Base-by-base conservation (phyloP, 2,329 filamentous ascomycete genomes). In the Clonostachys sp. region DNA sequence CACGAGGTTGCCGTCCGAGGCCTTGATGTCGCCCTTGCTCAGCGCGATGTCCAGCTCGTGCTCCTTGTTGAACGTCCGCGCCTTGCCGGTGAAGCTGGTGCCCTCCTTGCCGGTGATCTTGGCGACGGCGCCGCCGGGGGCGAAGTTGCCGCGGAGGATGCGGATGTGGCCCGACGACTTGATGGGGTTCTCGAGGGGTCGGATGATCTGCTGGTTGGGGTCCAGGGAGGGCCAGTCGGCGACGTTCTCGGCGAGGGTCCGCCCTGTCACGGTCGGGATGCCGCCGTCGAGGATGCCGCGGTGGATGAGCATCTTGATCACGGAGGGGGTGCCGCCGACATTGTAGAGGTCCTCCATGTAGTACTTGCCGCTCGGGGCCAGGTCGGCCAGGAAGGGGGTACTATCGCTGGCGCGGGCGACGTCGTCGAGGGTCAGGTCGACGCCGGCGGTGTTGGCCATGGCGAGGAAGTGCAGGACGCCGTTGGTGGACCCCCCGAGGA, bases 61-160 rank as follows among this genome's bases (percentile, higher is more conserved):
- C 67, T 96, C 92, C 60, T 94, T 92, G 67, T 96, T 75, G 65
- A 94, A 97, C 42, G 95, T 89, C 17, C 84, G 78, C 1, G 90
- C 92, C 53, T 82, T 83, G 44, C 92, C 92, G 0, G 77, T 85
- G 67, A 97, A 97, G 12, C 70, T 74, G 7, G 91, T 77, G 3
- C 92, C 92, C 66, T 97, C 92, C 65, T 96, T 96, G 35, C 92
- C 92, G 0, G 92, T 96, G 66, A 97, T 96, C 68, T 97, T 97
- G 50, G 91, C 91, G 2, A 97, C 91, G 1, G 91, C 88, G 34
- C 92, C 92, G 12, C 84, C 87, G 2, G 92, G 92, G 4, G 91
- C 89, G 34, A 96, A 78, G 64, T 95, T 96, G 17, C 92, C 92
- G 50, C 81, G 80, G 5, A 97, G 78, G 50, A 97, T 88, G 65